Percentiles rank a stretch among this genome's conserved stretches.
Conservation (phyloP, 2,329 filamentous ascomycete species). For the Cercospora canescens region DNA sequence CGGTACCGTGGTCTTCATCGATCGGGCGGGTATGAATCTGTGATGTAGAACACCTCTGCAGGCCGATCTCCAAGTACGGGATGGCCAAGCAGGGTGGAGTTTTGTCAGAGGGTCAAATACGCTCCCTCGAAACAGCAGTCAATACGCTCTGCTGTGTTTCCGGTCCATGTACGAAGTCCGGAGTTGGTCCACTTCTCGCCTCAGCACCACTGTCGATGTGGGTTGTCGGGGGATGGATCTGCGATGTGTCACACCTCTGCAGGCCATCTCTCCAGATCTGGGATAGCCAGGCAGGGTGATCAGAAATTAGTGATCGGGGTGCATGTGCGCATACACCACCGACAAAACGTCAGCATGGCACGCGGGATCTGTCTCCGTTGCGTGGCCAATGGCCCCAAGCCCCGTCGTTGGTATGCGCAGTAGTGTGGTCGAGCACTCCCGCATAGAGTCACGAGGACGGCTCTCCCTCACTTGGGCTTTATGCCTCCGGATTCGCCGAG, state of each 20-base stretch:
- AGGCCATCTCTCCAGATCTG: neutral
- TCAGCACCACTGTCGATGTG: neutral
- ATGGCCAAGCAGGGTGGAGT: neutral
- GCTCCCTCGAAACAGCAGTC: neutral
- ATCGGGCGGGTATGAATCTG: neutral
- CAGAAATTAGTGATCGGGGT: neutral
- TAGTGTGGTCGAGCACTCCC: neutral
- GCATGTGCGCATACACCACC: neutral
- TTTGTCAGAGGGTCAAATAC: neutral
- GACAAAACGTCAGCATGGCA: neutral
- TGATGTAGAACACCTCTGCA: neutral
- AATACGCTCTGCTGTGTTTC: neutral
- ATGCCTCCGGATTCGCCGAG: neutral
- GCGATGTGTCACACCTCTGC: neutral
- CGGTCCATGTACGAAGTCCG: neutral
- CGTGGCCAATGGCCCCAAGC: neutral
- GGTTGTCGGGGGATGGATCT: neutral
- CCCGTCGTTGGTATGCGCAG: neutral
- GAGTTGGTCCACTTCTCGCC: neutral
- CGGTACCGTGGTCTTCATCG: neutral
- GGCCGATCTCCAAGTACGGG: neutral
- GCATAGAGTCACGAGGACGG: neutral
- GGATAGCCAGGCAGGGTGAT: constrained; percentile 4
- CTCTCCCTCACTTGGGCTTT: neutral
- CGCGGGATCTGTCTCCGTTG: neutral